A percentile compares a stretch with the other conserved stretches of the same genome.
Conservation (phyloP, 2,329 filamentous ascomycete species). For the Pseudocercospora fijiensis region DNA sequence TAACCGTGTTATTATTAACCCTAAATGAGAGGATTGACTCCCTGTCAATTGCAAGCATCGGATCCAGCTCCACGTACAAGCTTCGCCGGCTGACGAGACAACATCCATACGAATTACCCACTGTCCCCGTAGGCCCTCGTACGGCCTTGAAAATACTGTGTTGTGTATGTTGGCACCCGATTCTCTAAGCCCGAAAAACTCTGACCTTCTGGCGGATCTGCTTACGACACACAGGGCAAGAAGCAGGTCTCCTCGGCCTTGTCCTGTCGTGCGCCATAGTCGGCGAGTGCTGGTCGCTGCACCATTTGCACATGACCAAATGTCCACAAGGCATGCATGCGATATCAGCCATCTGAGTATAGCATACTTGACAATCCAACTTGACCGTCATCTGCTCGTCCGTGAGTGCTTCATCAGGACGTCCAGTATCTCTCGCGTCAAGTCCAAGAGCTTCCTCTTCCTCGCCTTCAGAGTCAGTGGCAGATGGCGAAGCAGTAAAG, state of each 20-base stretch:
- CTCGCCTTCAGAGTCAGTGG: conserved; percentile 25
- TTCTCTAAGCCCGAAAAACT: conserved; percentile 31
- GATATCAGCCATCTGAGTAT: conserved; percentile 53
- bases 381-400: conserved; percentile 52
- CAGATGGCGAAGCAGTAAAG: conserved; percentile 14
- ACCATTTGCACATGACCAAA: conserved; percentile 57
- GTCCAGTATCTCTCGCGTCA: conserved; percentile 47
- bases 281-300: conserved; percentile 52
- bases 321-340: conserved; percentile 57
- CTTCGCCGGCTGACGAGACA: neutral
- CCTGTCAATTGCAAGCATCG: neutral
- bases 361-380: conserved; percentile 55
- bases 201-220: conserved; percentile 46
- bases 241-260: conserved; percentile 41
- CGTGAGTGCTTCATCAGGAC: conserved; percentile 48
- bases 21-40: neutral
- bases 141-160: neutral
- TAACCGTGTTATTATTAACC: neutral
- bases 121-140: neutral
- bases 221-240: conserved; percentile 51
- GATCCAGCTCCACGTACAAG: neutral
- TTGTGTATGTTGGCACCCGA: neutral
- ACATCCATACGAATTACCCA: neutral
- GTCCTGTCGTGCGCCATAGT: conserved; percentile 43
- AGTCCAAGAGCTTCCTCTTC: conserved; percentile 39